Conservation (phyloP, 1,284 basidiomycete species). For the Trichosporon ovoides region DNA sequence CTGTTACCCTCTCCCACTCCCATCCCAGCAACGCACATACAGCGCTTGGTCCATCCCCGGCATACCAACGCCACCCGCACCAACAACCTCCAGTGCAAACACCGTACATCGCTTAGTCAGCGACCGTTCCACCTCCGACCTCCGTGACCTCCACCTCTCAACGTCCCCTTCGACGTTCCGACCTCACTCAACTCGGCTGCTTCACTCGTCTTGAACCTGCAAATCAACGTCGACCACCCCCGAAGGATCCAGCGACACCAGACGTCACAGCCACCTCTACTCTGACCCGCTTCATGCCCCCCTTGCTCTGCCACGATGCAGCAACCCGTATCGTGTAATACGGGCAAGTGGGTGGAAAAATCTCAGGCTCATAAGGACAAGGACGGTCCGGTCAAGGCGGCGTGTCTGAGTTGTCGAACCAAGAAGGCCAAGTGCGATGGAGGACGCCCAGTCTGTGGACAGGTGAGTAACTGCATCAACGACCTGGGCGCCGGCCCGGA, state of each 20-base stretch:
- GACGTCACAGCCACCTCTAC: not conserved
- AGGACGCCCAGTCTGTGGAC: conserved; percentile 42
- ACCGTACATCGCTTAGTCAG: too few species aligned
- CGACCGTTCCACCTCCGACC: too few species aligned
- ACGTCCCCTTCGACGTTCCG: too few species aligned
- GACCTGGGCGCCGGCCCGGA: too few species aligned
- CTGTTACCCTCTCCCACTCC: too few species aligned
- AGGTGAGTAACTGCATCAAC: conserved; percentile 31
- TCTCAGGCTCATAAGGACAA: conserved; percentile 1
- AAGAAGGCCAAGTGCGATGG: conserved; percentile 50
- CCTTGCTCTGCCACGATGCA: conserved; percentile 1
- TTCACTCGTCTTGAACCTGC: too few species aligned
- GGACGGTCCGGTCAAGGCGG: conserved; percentile 39
- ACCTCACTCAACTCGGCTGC: too few species aligned
- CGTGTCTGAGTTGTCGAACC: conserved; percentile 46
- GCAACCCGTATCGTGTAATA: conserved; percentile 6
- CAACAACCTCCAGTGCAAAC: too few species aligned
- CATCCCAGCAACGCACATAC: too few species aligned
- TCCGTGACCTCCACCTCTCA: too few species aligned
- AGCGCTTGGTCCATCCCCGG: too few species aligned
- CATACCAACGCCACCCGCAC: too few species aligned
- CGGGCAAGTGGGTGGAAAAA: conserved; percentile 8
- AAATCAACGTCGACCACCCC: not conserved
- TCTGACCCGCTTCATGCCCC: not conserved
- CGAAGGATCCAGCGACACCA: not conserved